These are phyloP conservation scores for Claviceps pazoutovae DNA, from an alignment of 2,329 filamentous ascomycete genomes.

Conservation along the genomic window DNA sequence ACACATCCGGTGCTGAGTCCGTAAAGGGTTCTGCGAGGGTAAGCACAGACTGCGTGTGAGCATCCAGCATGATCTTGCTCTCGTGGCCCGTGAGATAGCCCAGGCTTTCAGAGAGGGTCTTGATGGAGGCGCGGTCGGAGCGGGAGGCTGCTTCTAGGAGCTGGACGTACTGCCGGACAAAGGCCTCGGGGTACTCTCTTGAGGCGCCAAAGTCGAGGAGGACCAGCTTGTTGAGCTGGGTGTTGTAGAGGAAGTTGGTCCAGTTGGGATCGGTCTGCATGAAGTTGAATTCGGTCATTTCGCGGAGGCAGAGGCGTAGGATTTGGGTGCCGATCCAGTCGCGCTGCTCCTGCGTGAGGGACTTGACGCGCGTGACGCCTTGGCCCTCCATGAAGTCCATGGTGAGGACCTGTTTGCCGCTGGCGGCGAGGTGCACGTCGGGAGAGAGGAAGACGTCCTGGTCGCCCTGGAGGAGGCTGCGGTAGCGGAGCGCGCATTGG, in stretches of 20 bases:
- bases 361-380: conserved; percentile 67
- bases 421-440: conserved; percentile 62
- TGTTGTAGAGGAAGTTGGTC: conserved; percentile 96
- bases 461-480: conserved; percentile 53
- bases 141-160: conserved; percentile 69
- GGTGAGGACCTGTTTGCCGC: conserved; percentile 74
- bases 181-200: conserved; percentile 67
- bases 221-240: conserved; percentile 57
- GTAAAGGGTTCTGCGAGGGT: conserved; percentile 89
- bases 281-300: conserved; percentile 88
- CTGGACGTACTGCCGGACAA: conserved; percentile 66
- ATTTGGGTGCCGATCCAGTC: conserved; percentile 97
- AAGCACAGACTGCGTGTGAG: conserved; percentile 75
- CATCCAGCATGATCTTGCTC: conserved; percentile 71
- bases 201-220: conserved; percentile 92
- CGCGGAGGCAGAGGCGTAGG: conserved; percentile 77
- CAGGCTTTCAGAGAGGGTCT: conserved; percentile 56
- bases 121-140: conserved; percentile 49
- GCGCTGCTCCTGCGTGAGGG: conserved; percentile 66
- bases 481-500: conserved; percentile 63
- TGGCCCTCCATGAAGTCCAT: conserved; percentile 84
- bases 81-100: conserved; percentile 91
- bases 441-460: conserved; percentile 66
- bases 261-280: conserved; percentile 99
- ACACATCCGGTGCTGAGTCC: conserved; percentile 59